Conservation (phyloP, 148 eudicot species). For the Rhododendron griersonianum region DNA sequence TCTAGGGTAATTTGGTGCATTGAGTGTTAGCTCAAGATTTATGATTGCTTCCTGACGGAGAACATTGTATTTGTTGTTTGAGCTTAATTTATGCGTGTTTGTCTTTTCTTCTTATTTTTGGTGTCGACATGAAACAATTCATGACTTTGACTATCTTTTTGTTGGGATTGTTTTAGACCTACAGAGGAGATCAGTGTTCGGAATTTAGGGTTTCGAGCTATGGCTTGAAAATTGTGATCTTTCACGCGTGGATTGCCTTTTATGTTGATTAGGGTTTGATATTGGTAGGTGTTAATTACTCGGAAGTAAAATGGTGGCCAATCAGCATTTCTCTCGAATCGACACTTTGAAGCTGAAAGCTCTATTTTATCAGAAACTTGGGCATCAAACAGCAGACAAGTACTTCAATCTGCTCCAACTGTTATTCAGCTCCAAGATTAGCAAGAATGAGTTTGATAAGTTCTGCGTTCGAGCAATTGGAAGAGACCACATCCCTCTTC, state of each 20-base stretch:
- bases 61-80: neutral
- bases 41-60: neutral
- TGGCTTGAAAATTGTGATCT: neutral
- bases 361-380: slow-evolving; percentile 38
- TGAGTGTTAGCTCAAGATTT: neutral
- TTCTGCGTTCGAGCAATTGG: slow-evolving; percentile 35
- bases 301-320: slow-evolving; percentile 26
- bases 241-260: neutral
- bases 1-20: neutral
- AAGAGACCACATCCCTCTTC: slow-evolving; percentile 43
- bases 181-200: neutral
- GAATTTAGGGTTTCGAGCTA: neutral
- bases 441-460: slow-evolving; percentile 38
- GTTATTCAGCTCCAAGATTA: slow-evolving; percentile 30
- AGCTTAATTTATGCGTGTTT: neutral
- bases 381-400: slow-evolving; percentile 39
- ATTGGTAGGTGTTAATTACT: neutral
- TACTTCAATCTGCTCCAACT: slow-evolving; percentile 38
- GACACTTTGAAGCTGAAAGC: slow-evolving; percentile 38
- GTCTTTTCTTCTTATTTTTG: slow-evolving; percentile 2
- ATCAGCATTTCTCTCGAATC: slow-evolving; percentile 23
- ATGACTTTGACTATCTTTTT: neutral
- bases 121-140: neutral
- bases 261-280: neutral
- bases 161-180: neutral